These are phyloP conservation scores for Tetrastigma voinierianum DNA, from an alignment of 164 flowering plant species.

Conservation along the genomic window DNA sequence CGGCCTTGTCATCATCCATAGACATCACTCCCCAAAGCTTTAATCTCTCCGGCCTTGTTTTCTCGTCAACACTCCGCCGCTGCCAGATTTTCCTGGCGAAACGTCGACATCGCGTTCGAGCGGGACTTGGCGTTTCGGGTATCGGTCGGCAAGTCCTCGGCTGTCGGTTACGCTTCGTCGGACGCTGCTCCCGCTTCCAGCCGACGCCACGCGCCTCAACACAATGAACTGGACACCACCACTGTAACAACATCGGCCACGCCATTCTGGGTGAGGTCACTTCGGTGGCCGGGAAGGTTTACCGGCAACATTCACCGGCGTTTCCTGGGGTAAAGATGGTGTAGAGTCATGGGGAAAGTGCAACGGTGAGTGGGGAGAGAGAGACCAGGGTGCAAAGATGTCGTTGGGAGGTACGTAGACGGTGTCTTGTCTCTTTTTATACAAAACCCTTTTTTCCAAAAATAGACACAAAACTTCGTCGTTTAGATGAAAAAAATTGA, in stretches of 20 bases:
- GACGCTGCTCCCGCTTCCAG: conserved; percentile 64
- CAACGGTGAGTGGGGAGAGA: conserved; percentile 25
- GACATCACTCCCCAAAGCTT: conserved; percentile 48
- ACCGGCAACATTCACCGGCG: conserved; percentile 44
- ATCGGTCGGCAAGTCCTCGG: conserved; percentile 43
- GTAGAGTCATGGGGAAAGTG: conserved; percentile 39
- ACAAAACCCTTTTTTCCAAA: too few relatives aligned
- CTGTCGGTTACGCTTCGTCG: conserved; percentile 58
- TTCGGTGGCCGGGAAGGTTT: conserved; percentile 38
- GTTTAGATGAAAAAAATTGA: neutral
- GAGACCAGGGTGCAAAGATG: conserved; percentile 30
- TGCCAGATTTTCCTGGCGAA: conserved; percentile 12
- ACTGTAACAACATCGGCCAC: conserved; percentile 27
- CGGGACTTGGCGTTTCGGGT: conserved; percentile 38
- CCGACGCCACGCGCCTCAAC: conserved; percentile 57
- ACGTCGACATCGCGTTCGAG: conserved; percentile 21
- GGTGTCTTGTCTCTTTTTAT: neutral
- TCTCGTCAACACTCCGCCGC: conserved; percentile 38
- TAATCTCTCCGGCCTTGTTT: conserved; percentile 56
- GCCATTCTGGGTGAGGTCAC: conserved; percentile 49
- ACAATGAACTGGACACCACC: conserved; percentile 44
- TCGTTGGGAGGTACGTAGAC: conserved; percentile 35
- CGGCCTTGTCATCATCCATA: conserved; percentile 35
- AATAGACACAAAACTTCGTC: neutral
- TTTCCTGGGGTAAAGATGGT: conserved; percentile 27